These are phyloP conservation scores for Chalaropsis thielavioides DNA, from an alignment of 2,329 filamentous ascomycete genomes.

Conservation along the genomic window DNA sequence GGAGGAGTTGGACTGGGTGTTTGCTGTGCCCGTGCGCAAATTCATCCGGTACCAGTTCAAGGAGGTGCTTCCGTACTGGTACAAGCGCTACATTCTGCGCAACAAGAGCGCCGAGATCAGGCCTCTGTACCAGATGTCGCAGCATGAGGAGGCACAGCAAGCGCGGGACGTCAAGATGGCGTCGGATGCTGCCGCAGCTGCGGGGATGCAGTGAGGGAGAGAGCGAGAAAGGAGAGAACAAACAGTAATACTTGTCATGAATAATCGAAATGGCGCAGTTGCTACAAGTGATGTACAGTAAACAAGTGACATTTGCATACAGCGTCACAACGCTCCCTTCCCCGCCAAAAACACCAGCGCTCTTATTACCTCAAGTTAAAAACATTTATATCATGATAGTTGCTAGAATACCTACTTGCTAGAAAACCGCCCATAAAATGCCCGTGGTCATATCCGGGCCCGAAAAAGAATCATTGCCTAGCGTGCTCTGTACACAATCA, in stretches of 20 bases:
- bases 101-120: slow-evolving; percentile 15
- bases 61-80: slow-evolving; percentile 28
- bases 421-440: neutral
- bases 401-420: slow-evolving; percentile 5
- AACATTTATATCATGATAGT: neutral
- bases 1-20: slow-evolving; percentile 38
- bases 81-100: slow-evolving; percentile 22
- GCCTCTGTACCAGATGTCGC: slow-evolving; percentile 15
- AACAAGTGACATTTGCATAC: too few species aligned
- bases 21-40: slow-evolving; percentile 29
- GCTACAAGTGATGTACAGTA: too few species aligned
- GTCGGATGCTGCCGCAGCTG: too few species aligned
- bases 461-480: neutral
- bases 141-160: slow-evolving; percentile 6
- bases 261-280: too few species aligned
- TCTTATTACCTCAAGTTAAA: neutral
- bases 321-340: too few species aligned
- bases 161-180: neutral
- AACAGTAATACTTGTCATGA: too few species aligned
- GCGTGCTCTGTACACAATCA: neutral
- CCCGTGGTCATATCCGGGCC: neutral
- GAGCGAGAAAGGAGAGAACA: too few species aligned
- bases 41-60: slow-evolving; percentile 30
- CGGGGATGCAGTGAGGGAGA: too few species aligned
- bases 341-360: too few species aligned